phyloP scores from a whole-genome alignment of 208 protist species.

The Trypanosoma lewisi region DNA sequence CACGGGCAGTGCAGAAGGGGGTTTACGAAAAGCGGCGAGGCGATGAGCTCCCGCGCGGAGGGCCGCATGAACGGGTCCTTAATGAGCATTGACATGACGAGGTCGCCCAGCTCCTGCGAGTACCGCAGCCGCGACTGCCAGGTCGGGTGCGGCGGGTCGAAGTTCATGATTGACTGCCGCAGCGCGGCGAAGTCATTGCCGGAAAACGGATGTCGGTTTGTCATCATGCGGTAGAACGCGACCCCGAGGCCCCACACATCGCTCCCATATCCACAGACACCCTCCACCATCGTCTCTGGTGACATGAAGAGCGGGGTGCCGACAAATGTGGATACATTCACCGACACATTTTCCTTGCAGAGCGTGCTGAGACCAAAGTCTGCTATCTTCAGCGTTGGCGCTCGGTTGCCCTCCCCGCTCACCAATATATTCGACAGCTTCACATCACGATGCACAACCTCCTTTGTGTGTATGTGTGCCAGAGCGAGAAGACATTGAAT shows the following conservation, averaged over 20 bases:
- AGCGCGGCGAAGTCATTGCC: conserved; percentile 10
- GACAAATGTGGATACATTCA: neutral
- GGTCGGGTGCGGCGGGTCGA: conserved; percentile 14
- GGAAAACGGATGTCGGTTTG: conserved; percentile 20
- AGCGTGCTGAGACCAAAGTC: conserved; percentile 68
- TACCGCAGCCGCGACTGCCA: neutral
- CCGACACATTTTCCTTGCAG: neutral
- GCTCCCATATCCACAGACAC: conserved; percentile 21
- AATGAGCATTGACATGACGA: conserved; percentile 28
- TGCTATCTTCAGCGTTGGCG: conserved; percentile 42
- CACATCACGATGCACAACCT: conserved; percentile 84
- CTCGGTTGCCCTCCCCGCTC: neutral
- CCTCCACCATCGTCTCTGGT: conserved; percentile 16
- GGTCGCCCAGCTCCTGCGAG: conserved; percentile 20
- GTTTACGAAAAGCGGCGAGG: conserved; percentile 29
- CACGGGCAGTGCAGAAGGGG: conserved; percentile 35
- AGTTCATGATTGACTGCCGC: conserved; percentile 3
- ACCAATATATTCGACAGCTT: conserved; percentile 94
- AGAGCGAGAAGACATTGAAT: conserved; percentile 27
- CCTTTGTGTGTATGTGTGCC: conserved; percentile 30
- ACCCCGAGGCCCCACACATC: conserved; percentile 43
- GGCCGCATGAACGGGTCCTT: conserved; percentile 19
- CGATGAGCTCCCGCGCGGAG: conserved; percentile 28
- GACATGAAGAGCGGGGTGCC: conserved; percentile 31
- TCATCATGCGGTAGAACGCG: conserved; percentile 35